Base-by-base conservation (phyloP, 164 flowering plant genomes). In the Tinospora cordifolia region DNA sequence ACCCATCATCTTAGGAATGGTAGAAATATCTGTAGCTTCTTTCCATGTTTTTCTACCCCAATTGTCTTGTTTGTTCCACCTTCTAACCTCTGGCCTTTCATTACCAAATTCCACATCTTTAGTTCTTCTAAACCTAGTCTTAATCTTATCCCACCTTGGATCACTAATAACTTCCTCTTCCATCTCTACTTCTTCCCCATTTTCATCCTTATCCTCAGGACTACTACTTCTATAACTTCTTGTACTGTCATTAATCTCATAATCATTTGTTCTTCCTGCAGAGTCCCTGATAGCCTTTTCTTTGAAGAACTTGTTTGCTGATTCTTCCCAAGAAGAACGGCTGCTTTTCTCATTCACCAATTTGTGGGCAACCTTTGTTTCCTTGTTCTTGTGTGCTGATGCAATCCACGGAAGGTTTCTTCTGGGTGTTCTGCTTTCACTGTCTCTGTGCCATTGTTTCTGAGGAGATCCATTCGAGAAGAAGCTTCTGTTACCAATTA, bases 31-130 rank as follows among this genome's bases (percentile, higher is more conserved):
- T 11, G 80, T 79, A 26, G 91, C 94, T 63, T 95, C 97, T 73
- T 82, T 87, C 91, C 85, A 86, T 40, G 89, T 87, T 78, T 85
- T 89, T 69, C 76, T 83, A 58, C 96, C 98, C 93, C 94, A 90
- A 67, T 69, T 79, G 67, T 90, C 98, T 67, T 90, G 90, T 76
- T 75, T 88, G 68, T 82, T 79, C 97, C 97, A 94, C 71, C 85
- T 84, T 38, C 71, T 77, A 34, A 81, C 40, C 72, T 86, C 89
- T 1, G 93, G 88, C 25, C 68, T 89, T 69, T 83, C 88, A 44
- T 27, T 63, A 41, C 77, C 75, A 30, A 68, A 59, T 68, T 77
- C 82, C 13, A 22, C 70, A 51, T 80, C 80, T 6, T 14, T 71
- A 68, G 74, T 62, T 75, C 81, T 75, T 7, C 67, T 74, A 64